Conservation (phyloP, 1,139 yeast genomes). For the Candida glucosophila region DNA sequence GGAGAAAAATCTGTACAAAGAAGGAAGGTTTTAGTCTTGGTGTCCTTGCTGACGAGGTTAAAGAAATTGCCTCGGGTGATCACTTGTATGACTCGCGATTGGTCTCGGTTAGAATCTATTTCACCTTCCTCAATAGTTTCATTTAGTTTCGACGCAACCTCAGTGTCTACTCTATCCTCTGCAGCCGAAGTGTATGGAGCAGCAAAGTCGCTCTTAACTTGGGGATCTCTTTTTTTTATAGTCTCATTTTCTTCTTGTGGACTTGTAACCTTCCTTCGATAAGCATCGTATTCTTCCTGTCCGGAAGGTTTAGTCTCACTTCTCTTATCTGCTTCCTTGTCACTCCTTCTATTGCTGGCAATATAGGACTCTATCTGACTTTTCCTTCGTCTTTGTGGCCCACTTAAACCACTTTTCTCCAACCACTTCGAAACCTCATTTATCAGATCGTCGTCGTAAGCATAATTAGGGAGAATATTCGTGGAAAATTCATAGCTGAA, state of each 20-base stretch:
- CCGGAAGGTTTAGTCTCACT: constrained; percentile 35
- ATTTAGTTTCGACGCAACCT: constrained; percentile 52
- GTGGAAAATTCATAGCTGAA: constrained; percentile 57
- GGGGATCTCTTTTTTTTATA: constrained; percentile 6
- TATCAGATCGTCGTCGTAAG: constrained; percentile 41
- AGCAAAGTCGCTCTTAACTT: constrained; percentile 23
- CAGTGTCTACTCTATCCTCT: constrained; percentile 61
- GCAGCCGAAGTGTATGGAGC: constrained; percentile 66
- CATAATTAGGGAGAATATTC: constrained; percentile 50
- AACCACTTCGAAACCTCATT: constrained; percentile 35
- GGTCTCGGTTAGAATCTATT: constrained; percentile 46
- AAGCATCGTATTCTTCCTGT: constrained; percentile 38
- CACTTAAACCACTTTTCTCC: constrained; percentile 35
- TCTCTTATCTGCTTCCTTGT: constrained; percentile 42
- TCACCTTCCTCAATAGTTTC: constrained; percentile 54
- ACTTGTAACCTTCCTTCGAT: constrained; percentile 37
- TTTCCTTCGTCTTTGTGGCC: constrained; percentile 33
- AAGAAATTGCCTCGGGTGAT: constrained; percentile 65
- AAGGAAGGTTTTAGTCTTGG: constrained; percentile 60
- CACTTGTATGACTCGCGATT: constrained; percentile 56
- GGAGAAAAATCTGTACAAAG: constrained; percentile 79
- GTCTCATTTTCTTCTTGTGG: constrained; percentile 40
- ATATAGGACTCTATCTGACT: constrained; percentile 51
- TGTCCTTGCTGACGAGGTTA: constrained; percentile 40
- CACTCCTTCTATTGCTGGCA: constrained; percentile 48